phyloP scores from a whole-genome alignment of 2,329 filamentous ascomycete species.

The Colletotrichum musicola region DNA sequence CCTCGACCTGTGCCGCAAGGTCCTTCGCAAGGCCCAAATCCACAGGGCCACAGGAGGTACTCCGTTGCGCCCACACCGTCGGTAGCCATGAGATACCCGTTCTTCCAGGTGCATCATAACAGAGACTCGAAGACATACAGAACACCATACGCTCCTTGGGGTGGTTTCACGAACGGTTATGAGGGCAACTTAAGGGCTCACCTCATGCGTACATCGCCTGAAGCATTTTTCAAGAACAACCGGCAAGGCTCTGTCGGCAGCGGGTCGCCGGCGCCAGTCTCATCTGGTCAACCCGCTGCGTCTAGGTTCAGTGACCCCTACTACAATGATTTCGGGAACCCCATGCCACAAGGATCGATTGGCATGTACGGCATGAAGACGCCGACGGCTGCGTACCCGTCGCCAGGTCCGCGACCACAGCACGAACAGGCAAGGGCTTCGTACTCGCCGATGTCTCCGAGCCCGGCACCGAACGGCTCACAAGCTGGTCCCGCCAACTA shows the following conservation, averaged over 20 bases:
- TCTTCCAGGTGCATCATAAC: conserved; percentile 72
- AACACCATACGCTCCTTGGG: conserved; percentile 69
- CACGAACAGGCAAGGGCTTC: conserved; percentile 13
- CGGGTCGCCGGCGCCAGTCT: conserved; percentile 30
- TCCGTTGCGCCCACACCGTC: conserved; percentile 41
- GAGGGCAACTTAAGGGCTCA: conserved; percentile 65
- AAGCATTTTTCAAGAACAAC: conserved; percentile 48
- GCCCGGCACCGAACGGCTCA: conserved; percentile 20
- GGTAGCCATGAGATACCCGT: conserved; percentile 67
- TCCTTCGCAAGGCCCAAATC: conserved; percentile 13
- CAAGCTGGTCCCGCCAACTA: conserved; percentile 32
- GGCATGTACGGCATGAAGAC: conserved; percentile 39
- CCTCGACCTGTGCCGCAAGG: neutral
- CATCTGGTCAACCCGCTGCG: neutral
- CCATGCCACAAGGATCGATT: conserved; percentile 31
- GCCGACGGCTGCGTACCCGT: conserved; percentile 33
- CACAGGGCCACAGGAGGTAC: conserved; percentile 38
- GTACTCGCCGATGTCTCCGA: conserved; percentile 38
- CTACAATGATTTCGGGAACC: conserved; percentile 27
- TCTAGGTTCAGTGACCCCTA: conserved; percentile 23
- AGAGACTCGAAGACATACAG: conserved; percentile 69
- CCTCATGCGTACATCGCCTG: conserved; percentile 53
- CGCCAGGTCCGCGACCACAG: conserved; percentile 24
- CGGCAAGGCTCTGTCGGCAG: conserved; percentile 39
- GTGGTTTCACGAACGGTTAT: conserved; percentile 73